Percentiles rank a stretch among this genome's conserved stretches.
These are phyloP conservation scores for Basipetospora chlamydospora DNA, from an alignment of 2,329 filamentous ascomycete genomes.

Conservation along the genomic window DNA sequence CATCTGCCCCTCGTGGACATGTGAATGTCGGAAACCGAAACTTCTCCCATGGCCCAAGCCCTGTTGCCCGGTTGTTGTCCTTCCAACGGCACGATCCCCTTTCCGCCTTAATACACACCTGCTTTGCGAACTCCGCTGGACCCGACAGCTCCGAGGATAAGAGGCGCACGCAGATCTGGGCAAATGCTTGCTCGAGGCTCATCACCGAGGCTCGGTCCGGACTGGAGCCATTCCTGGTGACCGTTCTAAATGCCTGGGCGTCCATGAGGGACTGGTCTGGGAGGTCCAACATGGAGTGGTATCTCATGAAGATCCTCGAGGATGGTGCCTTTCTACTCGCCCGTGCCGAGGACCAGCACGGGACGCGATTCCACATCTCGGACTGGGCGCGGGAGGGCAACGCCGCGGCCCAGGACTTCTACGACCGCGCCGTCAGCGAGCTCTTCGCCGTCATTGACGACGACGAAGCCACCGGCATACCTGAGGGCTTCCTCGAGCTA, in stretches of 20 bases:
- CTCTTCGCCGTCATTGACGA: constrained; percentile 81
- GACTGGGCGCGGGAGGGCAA: constrained; percentile 66
- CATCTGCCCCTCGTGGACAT: constrained; percentile 24
- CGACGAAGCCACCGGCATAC: constrained; percentile 70
- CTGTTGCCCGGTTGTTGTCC: constrained; percentile 68
- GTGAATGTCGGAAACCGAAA: background rate
- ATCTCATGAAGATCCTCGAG: constrained; percentile 86
- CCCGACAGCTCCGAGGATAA: constrained; percentile 70
- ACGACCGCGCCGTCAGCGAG: constrained; percentile 63
- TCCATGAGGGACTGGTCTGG: constrained; percentile 81
- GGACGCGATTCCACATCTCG: constrained; percentile 55
- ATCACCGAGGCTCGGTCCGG: constrained; percentile 64
- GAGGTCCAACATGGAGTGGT: constrained; percentile 80
- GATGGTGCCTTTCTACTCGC: constrained; percentile 85
- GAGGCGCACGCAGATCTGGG: constrained; percentile 73
- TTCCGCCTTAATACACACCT: constrained; percentile 72
- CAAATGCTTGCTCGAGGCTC: constrained; percentile 69
- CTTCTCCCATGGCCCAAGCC: constrained; percentile 26
- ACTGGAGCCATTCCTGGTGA: constrained; percentile 67
- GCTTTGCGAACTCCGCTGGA: constrained; percentile 75
- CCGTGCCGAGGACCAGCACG: constrained; percentile 64
- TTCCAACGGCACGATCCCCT: constrained; percentile 77
- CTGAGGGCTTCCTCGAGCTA: constrained; percentile 70
- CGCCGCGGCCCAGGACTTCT: constrained; percentile 75
- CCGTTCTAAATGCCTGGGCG: constrained; percentile 78